These are phyloP conservation scores for Pseudogymnoascus sp. DNA, from an alignment of 2,329 filamentous ascomycete genomes.

Conservation along the genomic window DNA sequence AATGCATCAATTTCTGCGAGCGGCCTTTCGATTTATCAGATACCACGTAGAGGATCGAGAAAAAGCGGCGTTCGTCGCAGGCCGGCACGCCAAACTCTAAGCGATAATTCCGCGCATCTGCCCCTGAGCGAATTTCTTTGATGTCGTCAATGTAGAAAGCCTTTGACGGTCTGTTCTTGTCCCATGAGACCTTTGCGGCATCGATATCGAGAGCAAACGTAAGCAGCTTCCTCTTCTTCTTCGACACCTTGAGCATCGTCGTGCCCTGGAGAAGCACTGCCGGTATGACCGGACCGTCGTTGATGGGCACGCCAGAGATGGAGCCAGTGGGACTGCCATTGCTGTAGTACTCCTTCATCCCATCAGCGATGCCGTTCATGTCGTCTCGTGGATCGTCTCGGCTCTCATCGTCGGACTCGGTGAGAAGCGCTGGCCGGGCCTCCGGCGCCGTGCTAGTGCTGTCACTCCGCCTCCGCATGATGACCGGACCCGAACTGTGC, in stretches of 20 bases:
- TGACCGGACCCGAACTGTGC: slow-evolving; percentile 80
- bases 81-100: slow-evolving; percentile 69
- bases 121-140: slow-evolving; percentile 75
- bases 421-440: slow-evolving; percentile 33
- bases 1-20: slow-evolving; percentile 70
- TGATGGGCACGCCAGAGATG: slow-evolving; percentile 33
- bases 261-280: slow-evolving; percentile 71
- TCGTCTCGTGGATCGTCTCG: slow-evolving; percentile 43
- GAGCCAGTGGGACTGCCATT: slow-evolving; percentile 40
- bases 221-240: slow-evolving; percentile 70
- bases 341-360: slow-evolving; percentile 40
- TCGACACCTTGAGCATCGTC: slow-evolving; percentile 72
- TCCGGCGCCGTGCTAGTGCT: slow-evolving; percentile 67
- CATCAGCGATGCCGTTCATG: slow-evolving; percentile 36
- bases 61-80: slow-evolving; percentile 64
- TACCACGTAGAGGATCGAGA: slow-evolving; percentile 81
- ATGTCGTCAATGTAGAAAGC: slow-evolving; percentile 93
- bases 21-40: slow-evolving; percentile 67
- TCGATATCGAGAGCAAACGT: slow-evolving; percentile 68
- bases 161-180: slow-evolving; percentile 68
- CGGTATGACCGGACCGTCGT: slow-evolving; percentile 66
- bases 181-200: slow-evolving; percentile 82
- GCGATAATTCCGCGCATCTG: slow-evolving; percentile 80
- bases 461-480: slow-evolving; percentile 80
- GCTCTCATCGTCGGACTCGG: slow-evolving; percentile 52